A percentile compares a stretch with the other conserved stretches of the same genome.
Evolutionary conservation across 2,329 filamentous ascomycete species (phyloP).

Genomic region (Claviceps sp.): DNA sequence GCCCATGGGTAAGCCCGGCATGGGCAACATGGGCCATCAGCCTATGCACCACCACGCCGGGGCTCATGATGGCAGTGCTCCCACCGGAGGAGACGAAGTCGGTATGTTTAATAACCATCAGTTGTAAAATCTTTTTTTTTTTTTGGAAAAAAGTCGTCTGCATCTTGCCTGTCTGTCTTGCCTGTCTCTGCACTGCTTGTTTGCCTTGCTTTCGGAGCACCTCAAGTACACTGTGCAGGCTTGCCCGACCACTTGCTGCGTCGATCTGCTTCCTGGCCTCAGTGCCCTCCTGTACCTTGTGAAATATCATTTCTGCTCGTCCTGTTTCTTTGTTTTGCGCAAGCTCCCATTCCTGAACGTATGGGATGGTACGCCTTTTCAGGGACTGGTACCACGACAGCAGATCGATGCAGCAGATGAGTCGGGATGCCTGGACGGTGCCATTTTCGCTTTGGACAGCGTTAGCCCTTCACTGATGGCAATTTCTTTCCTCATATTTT

Average conservation of each 20-base stretch:
- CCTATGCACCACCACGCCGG: conserved; percentile 48
- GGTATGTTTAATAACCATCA: conserved; percentile 81
- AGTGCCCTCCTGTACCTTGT: conserved; percentile 10
- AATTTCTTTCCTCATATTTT: too few relatives aligned
- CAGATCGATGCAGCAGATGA: too few relatives aligned
- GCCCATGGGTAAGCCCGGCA: conserved; percentile 51
- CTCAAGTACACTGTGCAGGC: conserved; percentile 9
- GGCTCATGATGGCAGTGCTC: conserved; percentile 38
- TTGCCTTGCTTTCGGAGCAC: conserved; percentile 10
- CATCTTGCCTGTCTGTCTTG: conserved; percentile 17
- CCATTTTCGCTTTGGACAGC: too few relatives aligned
- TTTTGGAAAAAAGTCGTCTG: conserved; percentile 8
- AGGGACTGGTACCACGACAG: too few relatives aligned
- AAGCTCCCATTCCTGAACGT: too few relatives aligned
- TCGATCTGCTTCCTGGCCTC: conserved; percentile 25
- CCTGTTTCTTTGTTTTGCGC: not conserved
- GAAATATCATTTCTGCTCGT: not conserved
- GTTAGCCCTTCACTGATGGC: too few relatives aligned
- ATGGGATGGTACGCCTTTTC: too few relatives aligned
- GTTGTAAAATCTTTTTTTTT: conserved; percentile 49
- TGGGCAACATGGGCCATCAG: conserved; percentile 48
- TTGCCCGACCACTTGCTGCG: conserved; percentile 3
- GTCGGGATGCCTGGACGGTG: too few relatives aligned
- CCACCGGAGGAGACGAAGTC: conserved; percentile 68
- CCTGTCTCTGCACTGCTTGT: conserved; percentile 24